A percentile compares a stretch with the other conserved stretches of the same genome.
phyloP scores from a whole-genome alignment of 208 protist species.

The Trypanosoma lewisi region DNA sequence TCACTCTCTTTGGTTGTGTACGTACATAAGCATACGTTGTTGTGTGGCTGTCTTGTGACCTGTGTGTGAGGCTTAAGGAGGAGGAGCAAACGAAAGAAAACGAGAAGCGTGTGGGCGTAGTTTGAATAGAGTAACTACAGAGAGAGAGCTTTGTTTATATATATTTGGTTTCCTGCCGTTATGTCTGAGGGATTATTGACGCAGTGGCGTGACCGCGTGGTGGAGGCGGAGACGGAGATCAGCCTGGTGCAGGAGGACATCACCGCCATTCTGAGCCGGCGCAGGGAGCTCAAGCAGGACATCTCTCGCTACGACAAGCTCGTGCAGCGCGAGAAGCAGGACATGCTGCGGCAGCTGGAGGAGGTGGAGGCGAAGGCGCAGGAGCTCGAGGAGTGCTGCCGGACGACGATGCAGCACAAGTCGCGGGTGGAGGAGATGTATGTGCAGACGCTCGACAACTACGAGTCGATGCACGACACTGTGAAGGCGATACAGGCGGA shows the following conservation, averaged over 20 bases:
- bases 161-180: not conserved
- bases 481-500: slow-evolving; percentile 75
- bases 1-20: too few relatives aligned
- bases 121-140: not conserved
- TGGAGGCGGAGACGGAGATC: slow-evolving; percentile 66
- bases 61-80: not conserved
- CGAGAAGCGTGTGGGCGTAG: not conserved
- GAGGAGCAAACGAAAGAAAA: too few relatives aligned
- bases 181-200: slow-evolving; percentile 38
- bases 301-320: slow-evolving; percentile 46
- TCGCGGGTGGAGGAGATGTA: slow-evolving; percentile 69
- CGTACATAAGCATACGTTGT: too few relatives aligned
- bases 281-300: slow-evolving; percentile 45
- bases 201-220: slow-evolving; percentile 72
- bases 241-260: slow-evolving; percentile 71
- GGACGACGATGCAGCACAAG: slow-evolving; percentile 50
- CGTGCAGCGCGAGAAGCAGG: slow-evolving; percentile 61
- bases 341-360: slow-evolving; percentile 57
- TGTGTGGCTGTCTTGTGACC: not conserved
- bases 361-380: slow-evolving; percentile 65
- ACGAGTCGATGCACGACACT: slow-evolving; percentile 75
- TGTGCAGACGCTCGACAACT: slow-evolving; percentile 75
- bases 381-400: slow-evolving; percentile 49
- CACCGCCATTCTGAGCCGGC: slow-evolving; percentile 37
- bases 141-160: slow-evolving; percentile 2